These are phyloP conservation scores for Russula dissimulans DNA, from an alignment of 768 basidiomycete species.

Conservation along the genomic window DNA sequence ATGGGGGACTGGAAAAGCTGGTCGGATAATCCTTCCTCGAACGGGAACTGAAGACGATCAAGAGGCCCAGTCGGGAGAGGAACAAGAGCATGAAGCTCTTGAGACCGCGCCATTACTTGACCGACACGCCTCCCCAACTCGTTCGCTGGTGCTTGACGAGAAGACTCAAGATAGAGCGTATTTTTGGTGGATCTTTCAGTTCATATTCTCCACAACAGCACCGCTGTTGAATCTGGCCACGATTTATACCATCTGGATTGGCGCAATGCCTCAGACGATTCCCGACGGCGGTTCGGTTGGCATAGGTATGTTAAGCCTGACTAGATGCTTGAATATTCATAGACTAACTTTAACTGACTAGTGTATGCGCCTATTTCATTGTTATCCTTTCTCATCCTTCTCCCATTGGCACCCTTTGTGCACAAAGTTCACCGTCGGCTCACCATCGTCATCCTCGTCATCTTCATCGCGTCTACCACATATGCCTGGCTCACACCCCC, in stretches of 20 bases:
- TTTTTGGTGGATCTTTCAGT: constrained; percentile 53
- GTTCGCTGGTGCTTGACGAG: not conserved
- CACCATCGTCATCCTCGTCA: constrained; percentile 28
- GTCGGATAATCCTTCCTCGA: constrained; percentile 7
- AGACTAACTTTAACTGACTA: constrained; percentile 21
- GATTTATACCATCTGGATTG: constrained; percentile 33
- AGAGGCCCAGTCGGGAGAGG: not conserved
- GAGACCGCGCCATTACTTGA: constrained; percentile 16
- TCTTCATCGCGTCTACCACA: constrained; percentile 33
- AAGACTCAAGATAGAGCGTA: constrained; percentile 22
- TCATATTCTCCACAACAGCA: constrained; percentile 44
- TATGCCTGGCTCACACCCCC: constrained; percentile 46
- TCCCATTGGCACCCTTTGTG: constrained; percentile 59
- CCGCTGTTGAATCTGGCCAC: constrained; percentile 45
- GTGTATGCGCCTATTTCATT: constrained; percentile 43
- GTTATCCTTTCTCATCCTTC: constrained; percentile 40
- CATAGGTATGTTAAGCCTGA: constrained; percentile 34
- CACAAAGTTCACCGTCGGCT: constrained; percentile 39
- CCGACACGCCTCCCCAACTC: not conserved
- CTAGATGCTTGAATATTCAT: not conserved
- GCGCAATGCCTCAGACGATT: constrained; percentile 46
- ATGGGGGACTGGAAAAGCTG: constrained; percentile 18
- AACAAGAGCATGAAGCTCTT: constrained; percentile 13
- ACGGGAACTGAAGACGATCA: constrained; percentile 11
- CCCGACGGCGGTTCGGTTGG: constrained; percentile 49